Evolutionary conservation across 495 filamentous ascomycete species (phyloP), one percentile per base, ranked within the genome.

Genomic region (Penicillium herquei): DNA sequence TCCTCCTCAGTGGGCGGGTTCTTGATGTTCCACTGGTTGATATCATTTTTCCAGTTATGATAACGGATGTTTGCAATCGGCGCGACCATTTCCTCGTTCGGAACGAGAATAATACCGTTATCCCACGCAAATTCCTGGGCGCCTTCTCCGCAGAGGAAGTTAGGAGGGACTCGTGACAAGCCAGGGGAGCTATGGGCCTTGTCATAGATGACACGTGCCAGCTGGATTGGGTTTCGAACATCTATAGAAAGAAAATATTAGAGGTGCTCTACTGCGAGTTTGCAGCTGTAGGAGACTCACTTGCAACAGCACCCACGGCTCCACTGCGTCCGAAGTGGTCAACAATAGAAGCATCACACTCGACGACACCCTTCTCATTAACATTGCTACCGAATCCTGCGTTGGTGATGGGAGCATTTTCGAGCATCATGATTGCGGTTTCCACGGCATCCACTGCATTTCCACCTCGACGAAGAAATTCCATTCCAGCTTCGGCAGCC

Each of bases 401-500:
- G 70, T 98, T 98, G 18, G 95, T 98, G 63, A 98, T 96, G 59
- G 96, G 90, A 43, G 86, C 84, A 64, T 98, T 89, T 69, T 98
- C 94, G 37, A 98, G 81, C 14, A 87, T 78, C 62, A 84, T 88
- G 55, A 98, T 82, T 30, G 95, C 92, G 48, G 88, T 84, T 69
- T 98, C 94, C 31, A 96, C 91, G n/a, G 94, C 94, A 56, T 97
- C 90, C 18, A 94, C 74, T 4, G 92, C 90, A 45, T 84, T 81
- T 14, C 85, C 90, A 5, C 94, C 95, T 65, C 81, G 82, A 44
- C 78, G 84, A 39, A 98, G 77, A 54, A 95, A 76, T 41, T 74
- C 76, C 86, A 98, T 97, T 18, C 84, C 92, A 42, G 86, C 76
- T 58, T 80, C 84, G 14, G 87, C 87, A 50, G 94, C 92, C 67